Conservation (phyloP, 495 filamentous ascomycete genomes). For the Penicillium cosmopolitanum region DNA sequence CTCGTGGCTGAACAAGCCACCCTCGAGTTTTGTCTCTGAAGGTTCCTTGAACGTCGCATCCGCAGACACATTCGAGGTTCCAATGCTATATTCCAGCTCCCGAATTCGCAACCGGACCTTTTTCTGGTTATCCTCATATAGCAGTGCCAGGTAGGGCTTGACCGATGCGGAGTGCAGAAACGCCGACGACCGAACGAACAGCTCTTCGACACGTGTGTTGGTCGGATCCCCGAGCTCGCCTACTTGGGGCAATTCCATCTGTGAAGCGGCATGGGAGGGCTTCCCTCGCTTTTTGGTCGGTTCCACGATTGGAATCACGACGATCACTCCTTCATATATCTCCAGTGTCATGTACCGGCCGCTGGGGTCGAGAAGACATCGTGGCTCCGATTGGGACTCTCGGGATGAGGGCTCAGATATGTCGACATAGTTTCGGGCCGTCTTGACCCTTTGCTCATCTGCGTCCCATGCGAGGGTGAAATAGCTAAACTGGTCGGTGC, state of each 20-base stretch:
- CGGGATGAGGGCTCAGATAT: conserved; percentile 77
- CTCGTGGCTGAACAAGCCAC: conserved; percentile 53
- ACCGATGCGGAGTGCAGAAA: conserved; percentile 76
- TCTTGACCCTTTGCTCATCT: conserved; percentile 61
- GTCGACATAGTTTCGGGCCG: conserved; percentile 71
- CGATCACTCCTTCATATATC: conserved; percentile 86
- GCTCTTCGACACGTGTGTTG: conserved; percentile 77
- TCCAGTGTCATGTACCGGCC: conserved; percentile 82
- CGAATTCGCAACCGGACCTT: conserved; percentile 65
- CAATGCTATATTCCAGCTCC: conserved; percentile 55
- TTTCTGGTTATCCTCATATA: conserved; percentile 74
- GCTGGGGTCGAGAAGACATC: conserved; percentile 81
- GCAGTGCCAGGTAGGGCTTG: conserved; percentile 76
- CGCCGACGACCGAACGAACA: conserved; percentile 79
- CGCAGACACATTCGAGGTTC: conserved; percentile 46
- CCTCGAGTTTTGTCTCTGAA: conserved; percentile 36
- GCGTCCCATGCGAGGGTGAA: conserved; percentile 87
- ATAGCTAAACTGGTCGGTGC: conserved; percentile 85
- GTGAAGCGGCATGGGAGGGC: conserved; percentile 25
- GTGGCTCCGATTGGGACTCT: conserved; percentile 73
- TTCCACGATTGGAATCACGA: conserved; percentile 69
- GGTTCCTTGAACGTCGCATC: conserved; percentile 57
- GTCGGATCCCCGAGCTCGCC: conserved; percentile 69
- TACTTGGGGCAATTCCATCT: conserved; percentile 44
- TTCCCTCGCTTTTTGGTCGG: conserved; percentile 56